A percentile compares a stretch with the other conserved stretches of the same genome.
Evolutionary conservation across 1,284 basidiomycete genomes (phyloP).

Genomic region (Apiotrichum montevideense): DNA sequence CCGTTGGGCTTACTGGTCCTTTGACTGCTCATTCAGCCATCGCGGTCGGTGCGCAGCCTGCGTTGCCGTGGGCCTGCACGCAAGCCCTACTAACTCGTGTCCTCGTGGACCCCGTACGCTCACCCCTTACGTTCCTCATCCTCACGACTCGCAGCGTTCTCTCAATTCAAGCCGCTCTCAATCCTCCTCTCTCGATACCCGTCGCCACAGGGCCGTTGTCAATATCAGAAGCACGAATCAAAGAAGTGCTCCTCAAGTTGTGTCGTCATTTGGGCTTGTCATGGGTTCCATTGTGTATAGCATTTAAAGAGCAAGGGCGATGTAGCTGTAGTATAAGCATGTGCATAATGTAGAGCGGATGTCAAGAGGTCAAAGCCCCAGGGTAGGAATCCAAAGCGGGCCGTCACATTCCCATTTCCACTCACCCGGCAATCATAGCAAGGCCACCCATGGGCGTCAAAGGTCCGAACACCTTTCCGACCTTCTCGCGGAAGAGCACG

Average conservation of each 20-base stretch:
- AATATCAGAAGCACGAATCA: background rate
- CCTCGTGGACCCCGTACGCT: too few species aligned
- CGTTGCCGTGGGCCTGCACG: too few species aligned
- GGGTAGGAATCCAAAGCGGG: too few species aligned
- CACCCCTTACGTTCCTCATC: too few species aligned
- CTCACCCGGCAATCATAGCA: conserved; percentile 72
- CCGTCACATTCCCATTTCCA: conserved; percentile 1
- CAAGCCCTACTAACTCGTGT: too few species aligned
- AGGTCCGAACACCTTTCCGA: conserved; percentile 60
- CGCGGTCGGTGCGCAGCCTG: too few species aligned
- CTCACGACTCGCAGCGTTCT: too few species aligned
- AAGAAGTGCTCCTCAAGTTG: background rate
- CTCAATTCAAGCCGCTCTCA: too few species aligned
- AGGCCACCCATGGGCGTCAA: conserved; percentile 68
- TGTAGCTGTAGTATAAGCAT: conserved; percentile 15
- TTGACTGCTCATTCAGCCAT: too few species aligned
- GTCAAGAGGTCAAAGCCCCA: too few species aligned
- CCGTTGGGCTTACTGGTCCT: too few species aligned
- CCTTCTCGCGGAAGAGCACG: conserved; percentile 56
- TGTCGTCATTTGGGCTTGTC: background rate
- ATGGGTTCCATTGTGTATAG: conserved; percentile 1
- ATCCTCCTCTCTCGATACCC: background rate
- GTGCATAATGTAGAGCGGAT: background rate
- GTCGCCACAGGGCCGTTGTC: background rate
- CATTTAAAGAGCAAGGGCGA: conserved; percentile 18